phyloP scores from a whole-genome alignment of 2,329 filamentous ascomycete genomes.

The Ustilaginoidea virens region DNA sequence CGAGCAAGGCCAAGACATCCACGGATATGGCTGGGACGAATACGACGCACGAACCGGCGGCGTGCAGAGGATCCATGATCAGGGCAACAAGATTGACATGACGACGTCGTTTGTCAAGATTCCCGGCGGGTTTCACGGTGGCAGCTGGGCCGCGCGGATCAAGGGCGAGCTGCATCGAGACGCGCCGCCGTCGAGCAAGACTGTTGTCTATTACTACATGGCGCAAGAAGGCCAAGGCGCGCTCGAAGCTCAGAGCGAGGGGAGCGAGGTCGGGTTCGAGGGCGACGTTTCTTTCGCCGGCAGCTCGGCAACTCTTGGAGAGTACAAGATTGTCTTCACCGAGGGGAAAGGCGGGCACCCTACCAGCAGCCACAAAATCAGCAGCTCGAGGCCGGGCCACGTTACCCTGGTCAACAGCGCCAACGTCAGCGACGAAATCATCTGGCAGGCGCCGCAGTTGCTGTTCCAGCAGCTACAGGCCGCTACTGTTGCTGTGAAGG shows the following conservation, averaged over 20 bases:
- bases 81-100: constrained; percentile 74
- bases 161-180: constrained; percentile 64
- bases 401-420: constrained; percentile 61
- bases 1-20: constrained; percentile 88
- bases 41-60: constrained; percentile 84
- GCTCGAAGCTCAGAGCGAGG: constrained; percentile 41
- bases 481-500: constrained; percentile 31
- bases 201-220: constrained; percentile 68
- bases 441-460: constrained; percentile 73
- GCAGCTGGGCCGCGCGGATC: constrained; percentile 83
- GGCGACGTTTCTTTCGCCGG: constrained; percentile 57
- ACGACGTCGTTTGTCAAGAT: constrained; percentile 91
- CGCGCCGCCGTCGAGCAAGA: constrained; percentile 51
- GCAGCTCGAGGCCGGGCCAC: constrained; percentile 54
- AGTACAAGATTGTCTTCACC: constrained; percentile 67
- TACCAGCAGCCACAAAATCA: constrained; percentile 48
- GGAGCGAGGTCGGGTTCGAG: constrained; percentile 34
- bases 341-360: constrained; percentile 49
- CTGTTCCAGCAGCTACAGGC: constrained; percentile 38
- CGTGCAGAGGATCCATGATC: constrained; percentile 79
- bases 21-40: constrained; percentile 94
- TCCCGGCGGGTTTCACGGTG: constrained; percentile 69
- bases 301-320: constrained; percentile 53
- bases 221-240: constrained; percentile 59
- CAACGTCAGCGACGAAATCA: constrained; percentile 45